Conservation (phyloP, 306 rosid genomes). For the Castanea mollissima region DNA sequence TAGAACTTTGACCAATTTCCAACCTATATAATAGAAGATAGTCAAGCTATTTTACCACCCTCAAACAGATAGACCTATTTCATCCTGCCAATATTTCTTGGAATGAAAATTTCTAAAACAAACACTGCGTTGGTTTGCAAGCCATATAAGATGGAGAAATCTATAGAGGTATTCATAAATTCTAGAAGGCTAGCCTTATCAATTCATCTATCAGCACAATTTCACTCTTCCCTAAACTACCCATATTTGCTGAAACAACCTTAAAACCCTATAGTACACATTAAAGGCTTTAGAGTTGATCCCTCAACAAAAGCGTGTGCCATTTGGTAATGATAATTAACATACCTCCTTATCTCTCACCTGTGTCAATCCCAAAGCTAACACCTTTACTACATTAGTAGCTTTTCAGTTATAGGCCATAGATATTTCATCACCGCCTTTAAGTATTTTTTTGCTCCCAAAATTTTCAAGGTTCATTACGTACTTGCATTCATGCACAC, state of each 20-base stretch:
- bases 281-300: not conserved
- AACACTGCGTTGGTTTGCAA: not conserved
- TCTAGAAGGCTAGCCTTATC: not conserved
- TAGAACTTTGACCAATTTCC: not conserved
- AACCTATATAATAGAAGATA: not conserved
- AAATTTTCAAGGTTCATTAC: not conserved
- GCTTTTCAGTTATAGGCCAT: not conserved
- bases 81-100: not conserved
- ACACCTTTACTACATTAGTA: not conserved
- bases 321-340: not conserved
- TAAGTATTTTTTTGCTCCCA: not conserved
- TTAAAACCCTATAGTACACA: not conserved
- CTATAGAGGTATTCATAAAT: not conserved
- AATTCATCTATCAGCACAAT: not conserved
- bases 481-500: not conserved
- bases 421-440: not conserved
- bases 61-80: not conserved
- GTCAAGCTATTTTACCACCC: too few species aligned
- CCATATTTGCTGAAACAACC: not conserved
- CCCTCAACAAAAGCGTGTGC: not conserved
- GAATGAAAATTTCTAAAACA: not conserved
- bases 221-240: not conserved
- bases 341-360: not conserved
- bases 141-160: not conserved
- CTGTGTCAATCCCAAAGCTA: not conserved